phyloP scores from a whole-genome alignment of 2,329 filamentous ascomycete species.

The Leptographium wingfieldii region DNA sequence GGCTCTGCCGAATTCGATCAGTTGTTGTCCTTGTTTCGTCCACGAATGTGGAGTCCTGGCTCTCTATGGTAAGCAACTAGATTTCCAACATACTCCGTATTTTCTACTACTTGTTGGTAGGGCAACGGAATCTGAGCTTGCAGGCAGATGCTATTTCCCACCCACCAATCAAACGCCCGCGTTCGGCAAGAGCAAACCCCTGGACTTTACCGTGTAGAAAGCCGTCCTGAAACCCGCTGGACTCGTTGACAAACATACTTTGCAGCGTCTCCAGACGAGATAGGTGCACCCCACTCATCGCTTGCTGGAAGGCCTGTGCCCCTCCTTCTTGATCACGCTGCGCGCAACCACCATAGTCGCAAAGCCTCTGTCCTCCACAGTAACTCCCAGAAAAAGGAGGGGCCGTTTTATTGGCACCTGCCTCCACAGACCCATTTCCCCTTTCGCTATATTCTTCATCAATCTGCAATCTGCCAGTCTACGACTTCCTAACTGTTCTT shows the following conservation, averaged over 20 bases:
- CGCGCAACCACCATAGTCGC: neutral
- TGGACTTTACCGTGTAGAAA: neutral
- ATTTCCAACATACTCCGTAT: neutral
- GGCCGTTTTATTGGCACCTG: conserved; percentile 10
- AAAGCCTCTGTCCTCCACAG: neutral
- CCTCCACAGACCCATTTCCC: conserved; percentile 3
- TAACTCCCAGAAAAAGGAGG: conserved; percentile 8
- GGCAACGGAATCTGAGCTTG: neutral
- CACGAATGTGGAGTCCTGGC: neutral
- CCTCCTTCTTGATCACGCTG: conserved; percentile 4
- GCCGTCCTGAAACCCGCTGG: neutral
- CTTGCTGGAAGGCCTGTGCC: neutral
- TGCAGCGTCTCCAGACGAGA: neutral
- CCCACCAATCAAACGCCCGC: neutral
- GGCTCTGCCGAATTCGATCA: neutral
- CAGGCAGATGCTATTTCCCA: neutral
- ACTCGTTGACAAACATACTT: too few species aligned
- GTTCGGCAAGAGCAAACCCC: neutral
- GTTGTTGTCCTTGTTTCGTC: neutral
- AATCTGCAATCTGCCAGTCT: neutral
- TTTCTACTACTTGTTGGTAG: neutral
- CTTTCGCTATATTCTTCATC: neutral
- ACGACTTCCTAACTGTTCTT: neutral
- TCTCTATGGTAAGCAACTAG: neutral
- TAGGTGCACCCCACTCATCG: neutral